Evolutionary conservation across 495 filamentous ascomycete genomes (phyloP), one percentile per base, ranked within the genome.

Genomic region (Aspergillus haitiensis): DNA sequence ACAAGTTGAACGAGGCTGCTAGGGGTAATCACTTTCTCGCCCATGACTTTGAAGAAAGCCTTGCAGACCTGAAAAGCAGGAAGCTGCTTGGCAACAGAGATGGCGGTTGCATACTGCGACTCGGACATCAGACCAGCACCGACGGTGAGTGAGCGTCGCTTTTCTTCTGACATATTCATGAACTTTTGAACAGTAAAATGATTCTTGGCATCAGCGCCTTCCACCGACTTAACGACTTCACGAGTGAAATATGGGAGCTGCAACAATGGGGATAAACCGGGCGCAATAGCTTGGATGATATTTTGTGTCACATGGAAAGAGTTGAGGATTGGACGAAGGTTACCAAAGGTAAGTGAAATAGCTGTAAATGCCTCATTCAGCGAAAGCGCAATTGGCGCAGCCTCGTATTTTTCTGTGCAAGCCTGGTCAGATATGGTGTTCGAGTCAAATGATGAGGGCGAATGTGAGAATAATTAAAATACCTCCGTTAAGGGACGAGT

Each of bases 1-100:
- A 98, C 90, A 55, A 98, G 87, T 52, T 93, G 91, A 47, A 98
- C 92, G 47, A 98, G 82, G 64, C 90, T 94, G 64, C 88, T 88
- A n/a, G 94, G 93, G 12, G 91, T 95, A 69, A 98, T 88, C 70
- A 86, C 90, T 59, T 86, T 89, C 76, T 98, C 94, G 59, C 94
- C 94, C 64, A 90, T 87, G 52, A 98, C 94, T 79, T 98, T 98
- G 84, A 98, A 98, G 77, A 95, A 98, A 2, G 91, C 90, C 76
- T 92, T 93, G 70, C 92, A 91, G n/a, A 98, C 83, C 57, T 88
- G 81, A 48, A 98, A 77, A 46, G 82, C 80, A 0, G 94, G 94
- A 11, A 98, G 76, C 71, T 96, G 90, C 64, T 84, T 83, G 27
- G 91, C 92, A 44, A 96, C 86, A 45, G 73, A 68, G 52, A 96